These are phyloP conservation scores for Rhizomucor pusillus DNA, from an alignment of 371 early-diverging fungal species.

Conservation along the genomic window DNA sequence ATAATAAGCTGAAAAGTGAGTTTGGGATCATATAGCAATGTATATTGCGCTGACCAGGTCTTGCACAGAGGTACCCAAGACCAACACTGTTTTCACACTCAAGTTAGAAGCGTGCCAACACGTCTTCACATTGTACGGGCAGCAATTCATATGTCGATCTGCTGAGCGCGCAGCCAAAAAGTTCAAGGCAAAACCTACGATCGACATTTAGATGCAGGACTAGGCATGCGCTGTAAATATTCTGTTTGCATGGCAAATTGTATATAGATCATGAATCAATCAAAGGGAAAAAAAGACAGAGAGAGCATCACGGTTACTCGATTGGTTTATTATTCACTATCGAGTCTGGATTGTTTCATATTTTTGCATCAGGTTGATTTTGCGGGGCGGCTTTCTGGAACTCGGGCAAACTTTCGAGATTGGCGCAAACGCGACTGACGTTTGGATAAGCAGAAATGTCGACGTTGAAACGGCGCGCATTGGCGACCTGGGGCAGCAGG, in stretches of 20 bases:
- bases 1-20: conserved; percentile 66
- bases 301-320: too few species aligned
- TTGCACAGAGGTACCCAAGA: conserved; percentile 73
- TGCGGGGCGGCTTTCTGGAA: conserved; percentile 21
- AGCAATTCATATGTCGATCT: conserved; percentile 72
- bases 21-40: not conserved
- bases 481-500: conserved; percentile 80
- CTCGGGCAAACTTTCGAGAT: conserved; percentile 51
- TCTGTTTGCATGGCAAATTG: too few species aligned
- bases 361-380: too few species aligned
- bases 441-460: conserved; percentile 73
- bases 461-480: conserved; percentile 71
- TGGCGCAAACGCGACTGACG: conserved; percentile 56
- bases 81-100: conserved; percentile 69
- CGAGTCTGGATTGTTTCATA: too few species aligned
- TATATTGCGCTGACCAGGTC: not conserved
- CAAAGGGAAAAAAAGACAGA: too few species aligned
- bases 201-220: conserved; percentile 69
- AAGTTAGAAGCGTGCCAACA: conserved; percentile 27
- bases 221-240: too few species aligned
- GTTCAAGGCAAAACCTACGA: conserved; percentile 80
- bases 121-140: conserved; percentile 74
- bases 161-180: conserved; percentile 83
- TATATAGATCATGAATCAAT: too few species aligned
- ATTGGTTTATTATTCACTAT: too few species aligned